A percentile compares a stretch with the other conserved stretches of the same genome.
Conservation (phyloP, 306 rosid genomes). For the Dalbergia cochinchinensis region DNA sequence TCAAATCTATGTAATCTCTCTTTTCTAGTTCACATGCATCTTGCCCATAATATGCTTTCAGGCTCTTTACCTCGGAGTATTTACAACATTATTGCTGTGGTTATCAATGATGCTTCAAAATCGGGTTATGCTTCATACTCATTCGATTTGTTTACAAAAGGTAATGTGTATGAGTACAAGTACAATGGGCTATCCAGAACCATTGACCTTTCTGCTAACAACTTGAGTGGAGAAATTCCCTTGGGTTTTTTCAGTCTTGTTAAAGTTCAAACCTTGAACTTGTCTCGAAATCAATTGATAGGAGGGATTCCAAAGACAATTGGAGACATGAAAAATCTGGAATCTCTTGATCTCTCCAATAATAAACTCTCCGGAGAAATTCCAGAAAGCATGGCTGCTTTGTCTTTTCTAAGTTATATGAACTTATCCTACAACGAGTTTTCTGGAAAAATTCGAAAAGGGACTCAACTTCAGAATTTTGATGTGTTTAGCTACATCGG, state of each 20-base stretch:
- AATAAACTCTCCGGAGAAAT: constrained; percentile 13
- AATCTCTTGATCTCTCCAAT: constrained; percentile 33
- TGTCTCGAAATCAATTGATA: not conserved
- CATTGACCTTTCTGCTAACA: constrained; percentile 19
- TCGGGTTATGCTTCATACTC: too few species aligned
- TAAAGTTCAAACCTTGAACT: not conserved
- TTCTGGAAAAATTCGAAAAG: not conserved
- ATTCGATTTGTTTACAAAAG: not conserved
- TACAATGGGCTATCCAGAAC: fast-evolving
- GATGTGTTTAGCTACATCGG: not conserved
- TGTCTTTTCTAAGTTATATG: not conserved
- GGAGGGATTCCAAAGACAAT: not conserved
- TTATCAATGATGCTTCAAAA: not conserved
- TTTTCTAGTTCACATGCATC: not conserved
- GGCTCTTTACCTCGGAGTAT: not conserved
- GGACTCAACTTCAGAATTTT: not conserved
- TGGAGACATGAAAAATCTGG: not conserved
- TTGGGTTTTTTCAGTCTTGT: not conserved
- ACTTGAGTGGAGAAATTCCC: too few species aligned
- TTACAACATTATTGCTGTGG: not conserved
- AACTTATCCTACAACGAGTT: not conserved
- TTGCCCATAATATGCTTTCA: constrained; percentile 25
- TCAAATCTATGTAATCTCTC: not conserved
- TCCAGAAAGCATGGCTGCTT: not conserved
- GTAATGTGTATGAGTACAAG: not conserved